Evolutionary conservation across 2,329 filamentous ascomycete genomes (phyloP), one percentile per base, ranked within the genome.

Genomic region (Alternaria hordeiaustralica): DNA sequence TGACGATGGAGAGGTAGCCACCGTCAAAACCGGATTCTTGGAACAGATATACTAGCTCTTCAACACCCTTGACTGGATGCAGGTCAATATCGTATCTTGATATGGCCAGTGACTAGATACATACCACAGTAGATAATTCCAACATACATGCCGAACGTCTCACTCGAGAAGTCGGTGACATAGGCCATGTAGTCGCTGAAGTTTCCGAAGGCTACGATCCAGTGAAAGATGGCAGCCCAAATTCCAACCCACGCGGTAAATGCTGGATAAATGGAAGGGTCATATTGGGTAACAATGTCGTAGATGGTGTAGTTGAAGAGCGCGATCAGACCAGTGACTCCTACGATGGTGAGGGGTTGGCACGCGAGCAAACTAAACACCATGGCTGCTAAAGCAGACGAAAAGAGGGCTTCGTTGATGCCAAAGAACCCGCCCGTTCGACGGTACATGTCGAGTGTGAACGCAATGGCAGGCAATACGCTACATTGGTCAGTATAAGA

Each of bases 271-370:
- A 87, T 77, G 2, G 77, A 68, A 3, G 83, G 81, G 44, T 86
- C 84, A 63, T 87, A 83, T 12, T 78, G 78, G 25, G 75, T 75
- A 47, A 87, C 80, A 57, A 88, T 88, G 61, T 88, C 85, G 75
- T 86, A 88, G 64, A 87, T 87, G 23, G 86, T 88, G 69, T 87
- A 88, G 71, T 88, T 87, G 80, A 88, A 88, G 0, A 86, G 72
- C 2, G 75, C 73, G n/a, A 78, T 78, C 12, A 78, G 62, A 63
- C 87, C 86, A 5, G 86, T 87, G 41, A 88, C 84, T 6, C 86
- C 86, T 15, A 88, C 85, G 18, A 88, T 86, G 4, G 85, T 87
- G 46, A 88, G 74, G 0, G 86, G 86, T 69, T 88, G 86, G 28
- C 82, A 84, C 21, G 81, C 81, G 3, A 87, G 69, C 6, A 84